Evolutionary conservation across 2,329 filamentous ascomycete species (phyloP), one percentile per base, ranked within the genome.

Genomic region (Penicillium sp.): DNA sequence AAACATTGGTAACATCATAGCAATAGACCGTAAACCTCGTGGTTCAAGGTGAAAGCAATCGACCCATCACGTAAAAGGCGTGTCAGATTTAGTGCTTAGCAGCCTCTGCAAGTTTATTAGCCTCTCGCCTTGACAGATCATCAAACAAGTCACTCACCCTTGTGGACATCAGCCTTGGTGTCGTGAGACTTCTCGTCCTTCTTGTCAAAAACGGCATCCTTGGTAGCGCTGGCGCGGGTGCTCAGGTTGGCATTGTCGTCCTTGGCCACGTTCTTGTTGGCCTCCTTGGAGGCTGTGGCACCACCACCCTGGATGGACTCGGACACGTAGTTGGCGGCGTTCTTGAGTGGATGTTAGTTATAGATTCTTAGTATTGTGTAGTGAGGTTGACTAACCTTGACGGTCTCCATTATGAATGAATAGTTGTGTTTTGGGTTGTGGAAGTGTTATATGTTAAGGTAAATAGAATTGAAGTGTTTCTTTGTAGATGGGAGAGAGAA

Each of bases 211-310:
- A 72, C 56, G 46, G 79, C 78, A 55, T 76, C 75, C 63, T 77
- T 72, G 49, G 76, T 78, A 53, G 78, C 79, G 41, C 68, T 72
- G 62, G 73, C 73, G 56, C 83, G 82, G 65, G 78, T 82, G 65
- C 72, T 66, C 50, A 82, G 3, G 58, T 59, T 57, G 54, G 75
- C 76, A 65, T 83, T 72, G 68, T 60, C 68, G 66, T 82, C 81
- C 78, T 86, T 86, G 69, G 83, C 83, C 57, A 82, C 78, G 58
- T 78, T 67, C 80, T 87, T 86, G 80, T 87, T 86, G 75, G 75
- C 75, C 74, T 86, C 82, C 81, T 87, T 86, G 73, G 77, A 81
- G 54, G 79, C 73, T 58, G 78, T 76, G 54, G 74, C 73, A 55
- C 75, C 66, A 54, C 75, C 74, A 67, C 83, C 74, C 75, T 84